phyloP scores from a whole-genome alignment of 495 filamentous ascomycete species.

The Aspergillus incahuasiensis region DNA sequence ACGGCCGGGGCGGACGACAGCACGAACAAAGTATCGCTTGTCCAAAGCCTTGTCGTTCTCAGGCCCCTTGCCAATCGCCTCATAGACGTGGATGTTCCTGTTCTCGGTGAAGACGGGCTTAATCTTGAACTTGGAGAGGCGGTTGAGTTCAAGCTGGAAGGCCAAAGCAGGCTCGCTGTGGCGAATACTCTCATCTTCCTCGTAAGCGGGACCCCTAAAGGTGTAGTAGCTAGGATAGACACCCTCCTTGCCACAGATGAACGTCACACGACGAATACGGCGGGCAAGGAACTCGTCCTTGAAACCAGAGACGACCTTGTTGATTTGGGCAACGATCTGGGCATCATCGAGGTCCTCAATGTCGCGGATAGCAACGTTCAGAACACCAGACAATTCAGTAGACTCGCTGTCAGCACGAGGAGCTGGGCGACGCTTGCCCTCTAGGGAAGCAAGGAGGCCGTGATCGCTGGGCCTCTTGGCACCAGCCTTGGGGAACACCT shows the following conservation, averaged over 20 bases:
- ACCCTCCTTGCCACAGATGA: conserved; percentile 93
- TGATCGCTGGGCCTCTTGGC: conserved; percentile 38
- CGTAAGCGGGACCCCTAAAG: conserved; percentile 86
- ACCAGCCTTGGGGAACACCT: conserved; percentile 62
- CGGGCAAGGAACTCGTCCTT: conserved; percentile 78
- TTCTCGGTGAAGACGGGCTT: conserved; percentile 98
- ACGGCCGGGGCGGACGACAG: conserved; percentile 85
- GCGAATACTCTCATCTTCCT: conserved; percentile 91
- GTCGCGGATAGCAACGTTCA: conserved; percentile 88
- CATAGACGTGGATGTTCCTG: conserved; percentile 97
- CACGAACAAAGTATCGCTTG: conserved; percentile 96
- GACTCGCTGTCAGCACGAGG: conserved; percentile 46
- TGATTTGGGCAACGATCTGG: conserved; percentile 71
- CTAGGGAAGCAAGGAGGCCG: conserved; percentile 67
- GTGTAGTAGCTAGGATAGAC: conserved; percentile 97
- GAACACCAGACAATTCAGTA: conserved; percentile 81
- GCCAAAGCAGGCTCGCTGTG: conserved; percentile 94
- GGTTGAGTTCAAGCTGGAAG: conserved; percentile 93
- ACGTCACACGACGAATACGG: conserved; percentile 83
- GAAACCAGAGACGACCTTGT: conserved; percentile 68
- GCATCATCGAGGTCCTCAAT: conserved; percentile 80
- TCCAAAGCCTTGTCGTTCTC: conserved; percentile 70
- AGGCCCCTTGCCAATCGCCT: conserved; percentile 87
- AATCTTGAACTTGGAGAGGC: conserved; percentile 94
- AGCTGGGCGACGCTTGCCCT: conserved; percentile 61